A percentile compares a stretch with the other conserved stretches of the same genome.
These are phyloP conservation scores for Endoconidiophora laricicola DNA, from an alignment of 2,329 filamentous ascomycete genomes.

Conservation along the genomic window DNA sequence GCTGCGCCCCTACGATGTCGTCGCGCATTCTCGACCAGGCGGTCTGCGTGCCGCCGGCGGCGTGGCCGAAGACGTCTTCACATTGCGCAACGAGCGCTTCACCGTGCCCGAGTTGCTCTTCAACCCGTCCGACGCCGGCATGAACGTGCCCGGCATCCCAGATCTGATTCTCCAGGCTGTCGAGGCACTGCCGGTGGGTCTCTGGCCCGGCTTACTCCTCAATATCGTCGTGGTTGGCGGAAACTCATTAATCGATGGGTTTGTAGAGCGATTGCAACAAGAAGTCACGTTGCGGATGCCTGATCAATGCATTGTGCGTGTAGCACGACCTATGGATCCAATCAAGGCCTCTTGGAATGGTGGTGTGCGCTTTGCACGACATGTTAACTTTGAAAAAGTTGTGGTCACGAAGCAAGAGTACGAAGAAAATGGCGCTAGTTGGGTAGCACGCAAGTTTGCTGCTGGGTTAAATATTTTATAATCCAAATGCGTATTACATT, in stretches of 20 bases:
- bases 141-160: constrained; percentile 66
- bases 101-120: constrained; percentile 81
- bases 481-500: not conserved
- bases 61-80: constrained; percentile 60
- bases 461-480: constrained; percentile 6
- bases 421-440: constrained; percentile 62
- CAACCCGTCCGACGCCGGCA: constrained; percentile 67
- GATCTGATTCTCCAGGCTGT: constrained; percentile 72
- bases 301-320: constrained; percentile 61
- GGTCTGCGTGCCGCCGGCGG: constrained; percentile 27
- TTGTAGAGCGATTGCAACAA: constrained; percentile 60
- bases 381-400: constrained; percentile 48
- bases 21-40: constrained; percentile 28
- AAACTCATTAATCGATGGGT: constrained; percentile 62
- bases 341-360: constrained; percentile 74
- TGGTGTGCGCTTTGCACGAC: constrained; percentile 58
- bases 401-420: constrained; percentile 82
- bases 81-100: constrained; percentile 84
- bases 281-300: constrained; percentile 58
- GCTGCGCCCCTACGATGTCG: constrained; percentile 60
- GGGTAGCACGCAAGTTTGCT: constrained; percentile 58
- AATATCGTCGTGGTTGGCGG: constrained; percentile 86
- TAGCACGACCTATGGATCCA: constrained; percentile 53
- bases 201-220: constrained; percentile 69
- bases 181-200: constrained; percentile 54